phyloP scores from a whole-genome alignment of 192 early-diverging fungal genomes.

The Pecoramyces ruminantium region DNA sequence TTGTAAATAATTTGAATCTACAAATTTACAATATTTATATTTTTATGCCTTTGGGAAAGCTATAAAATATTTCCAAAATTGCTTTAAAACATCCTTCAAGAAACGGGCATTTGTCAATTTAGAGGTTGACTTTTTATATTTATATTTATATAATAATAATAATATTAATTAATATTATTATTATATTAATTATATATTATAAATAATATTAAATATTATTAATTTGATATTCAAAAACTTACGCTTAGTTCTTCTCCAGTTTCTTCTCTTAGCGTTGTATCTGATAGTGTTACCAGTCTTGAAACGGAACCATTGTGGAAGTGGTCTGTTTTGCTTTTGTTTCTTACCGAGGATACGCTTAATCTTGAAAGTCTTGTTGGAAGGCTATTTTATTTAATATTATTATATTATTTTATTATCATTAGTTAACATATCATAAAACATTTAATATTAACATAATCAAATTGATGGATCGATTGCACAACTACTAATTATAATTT shows the following conservation, averaged over 20 bases:
- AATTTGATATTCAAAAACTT: no score
- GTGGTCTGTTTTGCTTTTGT: conserved; percentile 94
- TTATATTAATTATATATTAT: no score
- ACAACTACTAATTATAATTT: no score
- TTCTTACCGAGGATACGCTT: conserved; percentile 99
- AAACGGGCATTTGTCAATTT: background rate
- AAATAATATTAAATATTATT: no score
- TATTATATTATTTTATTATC: no score
- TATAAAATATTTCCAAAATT: background rate
- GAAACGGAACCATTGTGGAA: conserved; percentile 95
- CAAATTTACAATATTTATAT: background rate
- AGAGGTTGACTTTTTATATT: background rate
- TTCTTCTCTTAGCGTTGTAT: conserved; percentile 96
- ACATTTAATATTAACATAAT: no score
- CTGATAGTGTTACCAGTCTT: conserved; percentile 90
- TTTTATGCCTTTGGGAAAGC: background rate
- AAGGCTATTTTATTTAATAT: conserved; percentile 47
- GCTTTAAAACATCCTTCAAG: background rate
- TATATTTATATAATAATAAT: background rate
- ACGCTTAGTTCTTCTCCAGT: conserved; percentile 97
- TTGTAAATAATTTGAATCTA: background rate
- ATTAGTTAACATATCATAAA: no score
- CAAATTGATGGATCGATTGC: no score
- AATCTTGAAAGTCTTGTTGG: conserved; percentile 92
- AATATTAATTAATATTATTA: background rate